Base-by-base conservation (phyloP, 2,329 filamentous ascomycete species). In the Waltergamsia citrina region DNA sequence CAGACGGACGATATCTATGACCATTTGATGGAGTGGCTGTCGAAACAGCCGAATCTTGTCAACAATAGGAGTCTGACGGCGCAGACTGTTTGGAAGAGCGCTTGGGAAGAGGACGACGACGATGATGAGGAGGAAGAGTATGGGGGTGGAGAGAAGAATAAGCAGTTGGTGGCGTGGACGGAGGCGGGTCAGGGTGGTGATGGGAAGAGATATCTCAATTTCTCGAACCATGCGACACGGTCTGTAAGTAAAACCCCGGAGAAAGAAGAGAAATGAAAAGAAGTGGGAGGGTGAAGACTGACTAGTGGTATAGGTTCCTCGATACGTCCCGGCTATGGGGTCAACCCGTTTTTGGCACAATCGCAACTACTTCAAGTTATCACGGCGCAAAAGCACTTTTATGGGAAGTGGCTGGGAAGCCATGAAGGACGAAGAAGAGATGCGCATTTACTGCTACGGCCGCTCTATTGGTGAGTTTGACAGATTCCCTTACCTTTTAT, bases 21-120 rank as follows among this genome's bases (percentile, higher is more conserved):
- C 4, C 69, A 78, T 34, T 44, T 80, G 32, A 74, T 78, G 59
- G 63, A 67, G 34, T 80, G 69, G 59, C 60, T 78, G 7, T 67
- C 69, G 0, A 50, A 62, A 26, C 68, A 77, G 45, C 65, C 67
- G 8, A 59, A 56, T 16, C 64, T 73, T 39, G 59, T 59, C 21
- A 64, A 64, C 30, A 72, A 70, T 24, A 63, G 69, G 11, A 62
- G 62, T 6, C 53, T 78, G 12, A 68, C 65, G 40, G 74, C 71
- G 6, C 69, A 77, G 47, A 77, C 72, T 1, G 60, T 63, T 3
- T 63, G 61, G 33, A 67, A 62, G 43, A 69, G 62, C 14, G 68
- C 69, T 0, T 78, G 73, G 72, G 72, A 73, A 27, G 68, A 69
- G 29, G 67, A 60, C 28, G 56, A 75, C 34, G 62, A 65, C 23